Percentiles rank a stretch among this genome's conserved stretches.
These are phyloP conservation scores for Heterobasidion annosum DNA, from an alignment of 1,284 basidiomycete species.

Conservation along the genomic window DNA sequence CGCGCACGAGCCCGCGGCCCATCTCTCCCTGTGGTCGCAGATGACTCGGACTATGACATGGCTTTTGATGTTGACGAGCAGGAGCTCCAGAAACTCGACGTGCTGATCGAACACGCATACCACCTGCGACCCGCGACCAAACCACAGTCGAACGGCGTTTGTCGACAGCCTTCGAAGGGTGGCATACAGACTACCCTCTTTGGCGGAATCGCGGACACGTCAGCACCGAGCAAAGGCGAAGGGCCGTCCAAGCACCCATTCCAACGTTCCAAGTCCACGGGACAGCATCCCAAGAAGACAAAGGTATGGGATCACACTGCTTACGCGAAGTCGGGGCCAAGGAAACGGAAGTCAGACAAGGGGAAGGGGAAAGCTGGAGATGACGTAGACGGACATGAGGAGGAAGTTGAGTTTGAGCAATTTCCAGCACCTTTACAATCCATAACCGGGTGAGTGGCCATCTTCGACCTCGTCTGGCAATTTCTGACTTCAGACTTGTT, in stretches of 20 bases:
- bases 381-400: slow-evolving; percentile 37
- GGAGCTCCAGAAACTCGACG: slow-evolving; percentile 37
- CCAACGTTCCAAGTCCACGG: slow-evolving; percentile 32
- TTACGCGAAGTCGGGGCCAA: slow-evolving; percentile 71
- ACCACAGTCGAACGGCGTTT: slow-evolving; percentile 1
- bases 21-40: slow-evolving; percentile 18
- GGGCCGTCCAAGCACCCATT: slow-evolving; percentile 22
- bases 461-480: neutral
- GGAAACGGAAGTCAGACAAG: slow-evolving; percentile 37
- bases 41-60: slow-evolving; percentile 32
- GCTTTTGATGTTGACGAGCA: slow-evolving; percentile 46
- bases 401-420: slow-evolving; percentile 69
- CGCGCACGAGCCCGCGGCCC: neutral
- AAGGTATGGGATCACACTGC: slow-evolving; percentile 85
- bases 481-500: neutral
- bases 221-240: slow-evolving; percentile 11
- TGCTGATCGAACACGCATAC: slow-evolving; percentile 43
- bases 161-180: slow-evolving; percentile 24
- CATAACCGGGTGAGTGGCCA: slow-evolving; percentile 24
- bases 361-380: slow-evolving; percentile 33
- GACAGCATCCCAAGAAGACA: slow-evolving; percentile 44
- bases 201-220: slow-evolving; percentile 36
- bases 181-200: slow-evolving; percentile 59
- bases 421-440: slow-evolving; percentile 53
- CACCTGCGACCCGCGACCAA: slow-evolving; percentile 23